These are phyloP conservation scores for Dysphania ambrosioides DNA, from an alignment of 148 eudicot genomes.

Conservation along the genomic window DNA sequence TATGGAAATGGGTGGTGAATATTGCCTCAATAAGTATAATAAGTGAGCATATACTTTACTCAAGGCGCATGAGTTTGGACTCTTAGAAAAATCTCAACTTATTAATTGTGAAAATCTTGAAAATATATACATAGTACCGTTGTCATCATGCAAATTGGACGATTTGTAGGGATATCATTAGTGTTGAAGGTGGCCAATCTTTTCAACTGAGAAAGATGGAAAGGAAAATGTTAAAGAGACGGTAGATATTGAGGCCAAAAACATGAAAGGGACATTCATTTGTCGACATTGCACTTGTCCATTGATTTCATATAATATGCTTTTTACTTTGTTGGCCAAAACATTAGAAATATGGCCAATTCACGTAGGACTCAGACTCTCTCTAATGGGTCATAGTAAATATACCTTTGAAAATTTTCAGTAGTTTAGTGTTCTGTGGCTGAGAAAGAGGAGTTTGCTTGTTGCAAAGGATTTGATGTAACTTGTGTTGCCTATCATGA, in stretches of 20 bases:
- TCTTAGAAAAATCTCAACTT: no score
- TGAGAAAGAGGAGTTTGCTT: neutral
- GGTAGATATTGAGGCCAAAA: slow-evolving; percentile 1
- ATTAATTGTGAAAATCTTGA: no score
- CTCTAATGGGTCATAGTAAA: no score
- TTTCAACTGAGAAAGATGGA: slow-evolving; percentile 8
- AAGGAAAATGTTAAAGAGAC: neutral
- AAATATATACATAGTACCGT: no score
- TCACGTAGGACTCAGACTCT: no score
- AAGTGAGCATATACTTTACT: no score
- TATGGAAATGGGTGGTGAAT: no score
- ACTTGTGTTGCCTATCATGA: slow-evolving; percentile 2
- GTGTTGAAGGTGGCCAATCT: neutral
- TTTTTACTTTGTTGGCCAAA: slow-evolving; percentile 6
- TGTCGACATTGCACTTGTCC: neutral
- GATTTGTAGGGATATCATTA: neutral
- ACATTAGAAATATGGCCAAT: neutral
- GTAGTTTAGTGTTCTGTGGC: neutral
- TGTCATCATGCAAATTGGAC: no score
- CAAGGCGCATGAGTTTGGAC: no score
- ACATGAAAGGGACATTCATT: neutral
- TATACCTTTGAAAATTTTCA: no score
- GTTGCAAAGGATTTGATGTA: slow-evolving; percentile 5
- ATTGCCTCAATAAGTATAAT: no score
- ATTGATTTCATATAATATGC: neutral